Evolutionary conservation across 306 rosid species (phyloP).

Genomic region (apple (Malus domestica)): ASM211411v1 NC_041803.1:14199501-14200000

Average conservation of each 20-base stretch:
- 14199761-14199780: fast-evolving
- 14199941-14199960: background rate
- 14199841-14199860: too few species aligned
- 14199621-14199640: background rate
- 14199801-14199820: background rate
- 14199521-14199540: background rate
- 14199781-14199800: background rate
- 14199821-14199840: too few species aligned
- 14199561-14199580: background rate
- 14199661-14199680: background rate
- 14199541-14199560: background rate
- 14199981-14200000: background rate
- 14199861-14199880: background rate
- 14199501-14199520: background rate
- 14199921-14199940: background rate
- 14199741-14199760: background rate
- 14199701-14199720: background rate
- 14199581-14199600: background rate
- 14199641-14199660: too few species aligned
- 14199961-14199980: background rate
- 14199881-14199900: background rate
- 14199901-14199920: background rate
- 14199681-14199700: background rate
- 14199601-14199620: background rate
- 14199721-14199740: background rate